phyloP scores from a whole-genome alignment of 75 land plant species.

The Picea sitchensis region DNA sequence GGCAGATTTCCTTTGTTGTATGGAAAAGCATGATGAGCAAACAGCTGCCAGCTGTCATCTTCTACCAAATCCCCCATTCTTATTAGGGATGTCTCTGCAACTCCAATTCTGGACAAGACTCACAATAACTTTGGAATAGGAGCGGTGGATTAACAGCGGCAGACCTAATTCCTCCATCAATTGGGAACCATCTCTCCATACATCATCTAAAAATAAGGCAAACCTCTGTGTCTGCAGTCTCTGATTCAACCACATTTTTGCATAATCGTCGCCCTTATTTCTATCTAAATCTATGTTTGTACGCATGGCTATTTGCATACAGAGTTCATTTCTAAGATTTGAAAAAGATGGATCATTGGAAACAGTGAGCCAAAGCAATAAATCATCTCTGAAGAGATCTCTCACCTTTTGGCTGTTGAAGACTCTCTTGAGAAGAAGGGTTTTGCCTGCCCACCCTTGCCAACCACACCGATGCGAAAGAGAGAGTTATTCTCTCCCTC shows the following conservation, averaged over 20 bases:
- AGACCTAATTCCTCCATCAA: not conserved
- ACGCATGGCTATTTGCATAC: not conserved
- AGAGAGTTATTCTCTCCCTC: not conserved
- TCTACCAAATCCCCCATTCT: not conserved
- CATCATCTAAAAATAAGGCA: conserved; percentile 4
- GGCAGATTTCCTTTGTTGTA: not conserved
- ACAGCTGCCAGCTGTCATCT: not conserved
- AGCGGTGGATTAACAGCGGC: not conserved
- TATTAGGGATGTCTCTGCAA: not conserved
- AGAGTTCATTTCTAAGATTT: not conserved
- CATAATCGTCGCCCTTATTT: not conserved
- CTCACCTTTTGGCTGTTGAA: not conserved
- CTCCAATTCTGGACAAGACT: not conserved
- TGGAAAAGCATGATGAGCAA: not conserved
- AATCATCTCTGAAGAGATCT: not conserved
- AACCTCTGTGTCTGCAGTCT: not conserved
- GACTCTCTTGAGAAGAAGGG: conserved; percentile 1
- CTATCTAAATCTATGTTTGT: not conserved
- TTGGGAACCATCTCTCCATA: not conserved
- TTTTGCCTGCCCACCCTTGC: conserved; percentile 12
- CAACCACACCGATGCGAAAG: not conserved
- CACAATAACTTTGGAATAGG: not conserved
- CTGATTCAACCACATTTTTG: not conserved
- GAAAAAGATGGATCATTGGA: not conserved
- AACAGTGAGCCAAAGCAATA: conserved; percentile 12